Evolutionary conservation across 169 alveolate species (phyloP).

Genomic region (Miamiensis avidus): DNA sequence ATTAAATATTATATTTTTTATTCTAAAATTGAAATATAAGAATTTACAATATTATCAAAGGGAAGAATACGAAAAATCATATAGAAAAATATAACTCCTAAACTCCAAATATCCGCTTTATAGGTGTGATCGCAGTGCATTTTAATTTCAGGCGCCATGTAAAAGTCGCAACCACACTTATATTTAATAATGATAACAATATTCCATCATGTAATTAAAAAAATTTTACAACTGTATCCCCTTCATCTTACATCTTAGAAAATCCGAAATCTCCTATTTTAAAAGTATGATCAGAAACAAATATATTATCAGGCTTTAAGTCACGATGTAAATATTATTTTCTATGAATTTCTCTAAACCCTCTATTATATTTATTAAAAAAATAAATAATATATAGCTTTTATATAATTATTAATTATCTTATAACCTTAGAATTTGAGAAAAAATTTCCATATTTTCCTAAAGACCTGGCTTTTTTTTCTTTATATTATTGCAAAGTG

Average conservation of each 20-base stretch:
- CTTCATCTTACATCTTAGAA: background rate
- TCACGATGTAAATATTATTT: background rate
- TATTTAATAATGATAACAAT: background rate
- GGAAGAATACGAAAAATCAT: background rate
- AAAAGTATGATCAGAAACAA: background rate
- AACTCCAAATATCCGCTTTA: background rate
- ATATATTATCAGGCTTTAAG: background rate
- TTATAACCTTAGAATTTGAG: background rate
- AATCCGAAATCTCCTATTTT: background rate
- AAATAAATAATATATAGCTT: too few species aligned
- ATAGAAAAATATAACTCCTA: background rate
- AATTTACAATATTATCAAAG: background rate
- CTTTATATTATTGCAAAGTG: background rate
- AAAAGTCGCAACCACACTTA: background rate
- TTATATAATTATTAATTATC: too few species aligned
- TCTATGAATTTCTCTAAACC: background rate
- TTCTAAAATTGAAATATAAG: too few species aligned
- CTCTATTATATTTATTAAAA: background rate
- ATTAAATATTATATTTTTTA: too few species aligned
- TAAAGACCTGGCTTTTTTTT: too few species aligned
- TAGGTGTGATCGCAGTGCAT: background rate
- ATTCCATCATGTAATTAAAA: background rate
- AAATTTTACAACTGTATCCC: background rate
- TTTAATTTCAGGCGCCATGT: background rate
- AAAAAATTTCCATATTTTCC: background rate